Evolutionary conservation across 305 asterid genomes (phyloP).

Genomic region (Ajuga reptans): DNA sequence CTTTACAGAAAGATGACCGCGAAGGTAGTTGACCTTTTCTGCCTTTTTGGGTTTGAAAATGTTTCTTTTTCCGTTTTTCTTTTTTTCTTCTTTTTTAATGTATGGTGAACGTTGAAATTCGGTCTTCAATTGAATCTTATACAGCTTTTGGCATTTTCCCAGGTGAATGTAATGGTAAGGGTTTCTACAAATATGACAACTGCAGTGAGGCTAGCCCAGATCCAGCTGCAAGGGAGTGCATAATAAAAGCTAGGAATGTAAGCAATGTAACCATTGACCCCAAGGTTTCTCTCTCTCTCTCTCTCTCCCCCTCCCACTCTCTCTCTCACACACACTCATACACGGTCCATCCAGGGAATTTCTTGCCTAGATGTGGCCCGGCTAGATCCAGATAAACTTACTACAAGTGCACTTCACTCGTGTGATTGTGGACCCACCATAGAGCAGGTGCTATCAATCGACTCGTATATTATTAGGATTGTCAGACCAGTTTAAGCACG

Average conservation of each 20-base stretch:
- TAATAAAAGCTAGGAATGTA: constrained; percentile 12
- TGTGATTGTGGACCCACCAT: no score
- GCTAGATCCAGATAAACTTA: neutral
- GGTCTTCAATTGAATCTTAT: constrained; percentile 1
- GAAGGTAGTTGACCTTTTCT: constrained; percentile 28
- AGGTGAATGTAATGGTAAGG: constrained; percentile 32
- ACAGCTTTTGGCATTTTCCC: constrained; percentile 10
- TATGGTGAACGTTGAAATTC: neutral
- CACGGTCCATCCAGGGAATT: no score
- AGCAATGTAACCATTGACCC: constrained; percentile 19
- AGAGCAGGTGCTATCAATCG: no score
- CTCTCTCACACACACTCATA: neutral
- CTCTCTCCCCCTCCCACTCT: neutral
- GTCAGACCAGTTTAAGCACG: no score
- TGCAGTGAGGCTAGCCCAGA: constrained; percentile 27
- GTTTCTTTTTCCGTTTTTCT: neutral
- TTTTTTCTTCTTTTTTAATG: neutral
- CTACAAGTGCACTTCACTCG: neutral
- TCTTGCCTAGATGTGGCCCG: neutral
- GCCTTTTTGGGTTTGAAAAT: neutral
- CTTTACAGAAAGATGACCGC: constrained; percentile 23
- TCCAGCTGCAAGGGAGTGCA: constrained; percentile 25
- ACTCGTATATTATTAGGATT: no score
- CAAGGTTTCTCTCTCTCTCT: constrained; percentile 12
- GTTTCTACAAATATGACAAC: constrained; percentile 36